Evolutionary conservation across 2,329 filamentous ascomycete genomes (phyloP).

Genomic region (Pseudocercospora crystallina): DNA sequence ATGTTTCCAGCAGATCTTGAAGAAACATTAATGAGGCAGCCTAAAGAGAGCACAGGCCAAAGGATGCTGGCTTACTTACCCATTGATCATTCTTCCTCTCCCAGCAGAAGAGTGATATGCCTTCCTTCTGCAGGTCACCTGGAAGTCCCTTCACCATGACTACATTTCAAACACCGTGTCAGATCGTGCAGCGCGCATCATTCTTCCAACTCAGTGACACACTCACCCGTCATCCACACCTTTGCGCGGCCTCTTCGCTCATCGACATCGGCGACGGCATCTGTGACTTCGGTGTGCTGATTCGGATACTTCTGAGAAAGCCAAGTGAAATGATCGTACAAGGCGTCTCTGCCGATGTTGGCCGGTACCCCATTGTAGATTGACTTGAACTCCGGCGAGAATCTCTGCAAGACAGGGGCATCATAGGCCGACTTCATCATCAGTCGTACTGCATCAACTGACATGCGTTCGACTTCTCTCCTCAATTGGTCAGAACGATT

Average conservation of each 20-base stretch:
- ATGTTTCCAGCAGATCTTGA: conserved; percentile 1
- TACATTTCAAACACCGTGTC: too few species aligned
- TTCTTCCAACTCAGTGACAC: too few species aligned
- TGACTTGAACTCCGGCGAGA: neutral
- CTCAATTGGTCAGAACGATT: neutral
- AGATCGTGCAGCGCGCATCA: too few species aligned
- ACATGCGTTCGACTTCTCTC: neutral
- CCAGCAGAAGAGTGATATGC: neutral
- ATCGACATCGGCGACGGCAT: neutral
- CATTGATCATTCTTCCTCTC: neutral
- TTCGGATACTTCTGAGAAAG: neutral
- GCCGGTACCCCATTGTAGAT: neutral
- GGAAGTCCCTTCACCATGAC: neutral
- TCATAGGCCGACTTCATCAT: neutral
- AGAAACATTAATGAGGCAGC: too few species aligned
- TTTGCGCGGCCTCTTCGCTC: neutral
- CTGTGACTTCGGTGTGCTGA: neutral
- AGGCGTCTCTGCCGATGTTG: neutral
- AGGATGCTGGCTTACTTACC: neutral
- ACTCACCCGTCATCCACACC: conserved; percentile 3
- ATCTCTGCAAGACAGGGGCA: neutral
- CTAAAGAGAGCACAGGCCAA: too few species aligned
- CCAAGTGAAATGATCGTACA: neutral
- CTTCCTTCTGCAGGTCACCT: neutral
- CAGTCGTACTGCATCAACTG: neutral